phyloP scores from a whole-genome alignment of 148 eudicot species.

The Vaccinium myrtillus region DNA sequence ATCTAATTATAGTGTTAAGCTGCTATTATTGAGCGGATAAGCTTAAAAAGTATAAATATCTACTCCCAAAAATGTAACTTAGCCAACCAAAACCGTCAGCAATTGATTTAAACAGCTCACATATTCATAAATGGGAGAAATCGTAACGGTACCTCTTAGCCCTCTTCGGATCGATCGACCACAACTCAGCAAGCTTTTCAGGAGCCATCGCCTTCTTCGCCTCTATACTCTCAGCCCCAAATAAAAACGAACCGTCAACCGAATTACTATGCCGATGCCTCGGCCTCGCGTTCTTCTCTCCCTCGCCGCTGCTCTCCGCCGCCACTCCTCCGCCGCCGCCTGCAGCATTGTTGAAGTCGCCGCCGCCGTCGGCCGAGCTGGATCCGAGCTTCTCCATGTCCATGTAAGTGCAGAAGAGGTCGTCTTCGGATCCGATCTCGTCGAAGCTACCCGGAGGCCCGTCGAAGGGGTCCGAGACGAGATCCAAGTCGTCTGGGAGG shows the following conservation, averaged over 20 bases:
- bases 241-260: conserved; percentile 47
- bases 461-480: conserved; percentile 44
- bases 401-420: conserved; percentile 64
- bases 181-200: conserved; percentile 80
- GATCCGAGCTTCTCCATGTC: conserved; percentile 63
- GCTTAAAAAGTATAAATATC: neutral
- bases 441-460: conserved; percentile 36
- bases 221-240: conserved; percentile 41
- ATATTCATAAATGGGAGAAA: neutral
- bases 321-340: neutral
- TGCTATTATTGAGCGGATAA: neutral
- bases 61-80: neutral
- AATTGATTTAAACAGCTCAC: neutral
- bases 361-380: conserved; percentile 17
- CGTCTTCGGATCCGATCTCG: conserved; percentile 53
- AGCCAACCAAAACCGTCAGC: neutral
- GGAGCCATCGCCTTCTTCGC: conserved; percentile 96
- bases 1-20: neutral
- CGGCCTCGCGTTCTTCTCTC: conserved; percentile 28
- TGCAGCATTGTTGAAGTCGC: conserved; percentile 22
- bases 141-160: conserved; percentile 58
- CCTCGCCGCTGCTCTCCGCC: conserved; percentile 23
- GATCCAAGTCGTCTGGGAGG: conserved; percentile 56
- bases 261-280: conserved; percentile 62
- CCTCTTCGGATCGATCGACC: conserved; percentile 81